phyloP scores from a whole-genome alignment of 129 eudicot genomes.

The Artemisia tridentata region DNA sequence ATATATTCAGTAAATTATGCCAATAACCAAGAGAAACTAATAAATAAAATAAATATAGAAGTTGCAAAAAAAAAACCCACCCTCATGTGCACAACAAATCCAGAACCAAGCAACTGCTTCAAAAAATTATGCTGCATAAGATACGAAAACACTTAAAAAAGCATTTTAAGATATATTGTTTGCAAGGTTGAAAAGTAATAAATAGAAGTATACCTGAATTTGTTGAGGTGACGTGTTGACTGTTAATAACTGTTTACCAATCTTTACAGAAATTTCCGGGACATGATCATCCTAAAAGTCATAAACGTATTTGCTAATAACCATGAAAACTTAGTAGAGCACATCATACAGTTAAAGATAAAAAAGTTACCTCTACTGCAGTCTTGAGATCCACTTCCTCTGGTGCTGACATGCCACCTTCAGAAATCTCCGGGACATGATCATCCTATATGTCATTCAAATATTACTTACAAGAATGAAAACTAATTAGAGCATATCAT shows the following conservation, averaged over 20 bases:
- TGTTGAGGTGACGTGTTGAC: conserved; percentile 36
- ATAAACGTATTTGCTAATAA: too few relatives aligned
- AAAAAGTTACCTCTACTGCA: conserved; percentile 32
- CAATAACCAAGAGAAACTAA: not conserved
- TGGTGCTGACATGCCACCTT: conserved; percentile 30
- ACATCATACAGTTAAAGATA: conserved; percentile 12
- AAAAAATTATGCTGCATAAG: conserved; percentile 44
- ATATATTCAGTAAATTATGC: conserved; percentile 15
- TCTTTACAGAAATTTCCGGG: conserved; percentile 37
- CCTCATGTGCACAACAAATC: conserved; percentile 54
- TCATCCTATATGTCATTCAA: too few relatives aligned
- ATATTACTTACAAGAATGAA: not conserved
- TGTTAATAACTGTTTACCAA: conserved; percentile 42
- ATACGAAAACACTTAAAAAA: conserved; percentile 1
- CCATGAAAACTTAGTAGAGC: too few relatives aligned
- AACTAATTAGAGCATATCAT: not conserved
- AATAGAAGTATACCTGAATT: conserved; percentile 41
- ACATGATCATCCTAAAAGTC: conserved; percentile 15
- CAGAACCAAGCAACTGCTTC: conserved; percentile 46
- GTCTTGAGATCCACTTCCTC: conserved; percentile 30
- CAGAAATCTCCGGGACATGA: not conserved
- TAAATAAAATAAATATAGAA: not conserved
- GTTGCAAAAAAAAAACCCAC: conserved; percentile 28
- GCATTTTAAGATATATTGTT: not conserved
- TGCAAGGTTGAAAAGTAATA: not conserved